phyloP scores from a whole-genome alignment of 768 basidiomycete species.

The Russula sp. region DNA sequence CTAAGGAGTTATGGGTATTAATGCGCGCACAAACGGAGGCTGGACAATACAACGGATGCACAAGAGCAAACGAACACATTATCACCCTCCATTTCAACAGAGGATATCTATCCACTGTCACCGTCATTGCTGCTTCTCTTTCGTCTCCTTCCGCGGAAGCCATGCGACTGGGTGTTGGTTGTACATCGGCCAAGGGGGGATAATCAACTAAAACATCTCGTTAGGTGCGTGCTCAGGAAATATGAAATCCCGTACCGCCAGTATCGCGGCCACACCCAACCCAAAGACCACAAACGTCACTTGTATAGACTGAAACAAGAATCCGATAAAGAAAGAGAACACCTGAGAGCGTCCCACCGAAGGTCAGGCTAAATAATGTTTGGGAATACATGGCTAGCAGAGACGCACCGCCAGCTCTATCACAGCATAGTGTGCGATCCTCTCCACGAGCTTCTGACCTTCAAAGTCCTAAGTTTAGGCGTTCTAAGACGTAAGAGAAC shows the following conservation, averaged over 20 bases:
- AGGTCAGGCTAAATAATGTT: background rate
- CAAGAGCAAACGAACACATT: background rate
- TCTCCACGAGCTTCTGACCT: slow-evolving; percentile 49
- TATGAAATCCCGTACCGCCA: slow-evolving; percentile 18
- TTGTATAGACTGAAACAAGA: slow-evolving; percentile 46
- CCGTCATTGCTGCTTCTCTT: slow-evolving; percentile 26
- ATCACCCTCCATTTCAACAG: background rate
- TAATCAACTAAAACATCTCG: slow-evolving; percentile 37
- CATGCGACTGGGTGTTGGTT: slow-evolving; percentile 56
- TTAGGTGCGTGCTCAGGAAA: slow-evolving; percentile 8
- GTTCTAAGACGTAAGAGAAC: background rate
- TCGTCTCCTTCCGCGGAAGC: slow-evolving; percentile 35
- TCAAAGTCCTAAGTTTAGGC: slow-evolving; percentile 46
- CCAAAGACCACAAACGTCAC: slow-evolving; percentile 48
- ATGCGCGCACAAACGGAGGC: too few relatives aligned
- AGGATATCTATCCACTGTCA: background rate
- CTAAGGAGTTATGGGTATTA: too few relatives aligned
- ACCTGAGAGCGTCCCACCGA: slow-evolving; percentile 30
- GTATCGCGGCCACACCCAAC: slow-evolving; percentile 17
- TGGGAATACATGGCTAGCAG: background rate
- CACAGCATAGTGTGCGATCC: slow-evolving; percentile 37
- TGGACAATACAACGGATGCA: too few relatives aligned
- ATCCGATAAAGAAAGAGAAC: slow-evolving; percentile 50
- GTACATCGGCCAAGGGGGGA: slow-evolving; percentile 68
- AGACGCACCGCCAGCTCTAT: slow-evolving; percentile 41